Base-by-base conservation (phyloP, 495 filamentous ascomycete species). In the Penicillium steckii region DNA sequence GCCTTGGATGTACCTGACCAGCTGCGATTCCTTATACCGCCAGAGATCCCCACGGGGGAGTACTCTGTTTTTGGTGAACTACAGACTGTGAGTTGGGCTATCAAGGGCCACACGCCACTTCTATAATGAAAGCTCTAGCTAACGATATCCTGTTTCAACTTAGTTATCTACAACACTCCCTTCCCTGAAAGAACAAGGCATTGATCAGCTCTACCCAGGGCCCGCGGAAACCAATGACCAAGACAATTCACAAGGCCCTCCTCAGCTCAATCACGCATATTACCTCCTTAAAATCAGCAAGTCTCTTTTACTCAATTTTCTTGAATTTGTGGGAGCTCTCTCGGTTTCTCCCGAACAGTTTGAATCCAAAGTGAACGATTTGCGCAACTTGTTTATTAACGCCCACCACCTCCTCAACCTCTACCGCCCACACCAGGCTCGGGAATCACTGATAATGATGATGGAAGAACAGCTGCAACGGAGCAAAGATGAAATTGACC, bases 361-460 rank as follows among this genome's bases (percentile, higher is more conserved):
- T 42, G 69, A 76, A 18, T 77, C 84, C 15, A 92, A 93, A 61
- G 77, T 91, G 23, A 71, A 81, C 3, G 85, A 96, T 59, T 57
- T 98, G n/a, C 77, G 84, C 57, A 88, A 83, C 21, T 59, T 97
- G 3, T 85, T 93, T 50, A 83, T 90, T 60, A 96, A 97, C 69
- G 86, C 91, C 46, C 90, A 97, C 66, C 88, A 91, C 55, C 79
- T 93, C 17, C 80, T 97, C 43, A 98, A 98, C 66, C 85, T 94
- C 51, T 97, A 97, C 68, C 85, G 94, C 19, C 95, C 94, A 2
- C 94, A 98, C 67, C 95, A 98, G 68, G 91, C 92, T 21, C 75
- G 94, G 30, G 95, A 97, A 71, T 91, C 85, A 24, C 74, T 97
- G 37, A 95, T 96, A 22, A 66, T 85, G 62, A 82, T 94, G 79